Conservation (phyloP, 1,284 basidiomycete species). For the Puccinia brachypodii region DNA sequence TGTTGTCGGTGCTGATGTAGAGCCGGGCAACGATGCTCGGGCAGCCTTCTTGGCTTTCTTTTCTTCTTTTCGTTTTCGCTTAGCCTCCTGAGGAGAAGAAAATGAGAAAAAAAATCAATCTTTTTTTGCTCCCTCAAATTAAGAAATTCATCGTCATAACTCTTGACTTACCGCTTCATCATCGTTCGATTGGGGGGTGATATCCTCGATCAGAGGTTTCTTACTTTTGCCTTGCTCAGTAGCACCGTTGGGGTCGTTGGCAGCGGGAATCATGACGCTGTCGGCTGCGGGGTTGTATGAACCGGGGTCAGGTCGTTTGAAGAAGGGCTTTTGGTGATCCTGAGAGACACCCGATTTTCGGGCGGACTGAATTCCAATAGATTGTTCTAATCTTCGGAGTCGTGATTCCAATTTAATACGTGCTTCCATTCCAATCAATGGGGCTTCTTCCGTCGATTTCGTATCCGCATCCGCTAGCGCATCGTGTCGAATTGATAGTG, state of each 20-base stretch:
- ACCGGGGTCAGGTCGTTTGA: constrained; percentile 71
- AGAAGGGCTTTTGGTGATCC: constrained; percentile 69
- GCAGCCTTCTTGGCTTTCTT: constrained; percentile 36
- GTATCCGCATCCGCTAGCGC: constrained; percentile 88
- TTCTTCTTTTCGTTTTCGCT: constrained; percentile 33
- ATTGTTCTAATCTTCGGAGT: constrained; percentile 81
- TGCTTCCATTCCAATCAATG: constrained; percentile 83
- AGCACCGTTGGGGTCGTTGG: constrained; percentile 68
- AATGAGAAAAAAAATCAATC: background rate
- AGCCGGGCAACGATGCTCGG: background rate
- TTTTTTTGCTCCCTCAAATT: background rate
- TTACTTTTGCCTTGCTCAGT: constrained; percentile 58
- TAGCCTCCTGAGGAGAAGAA: constrained; percentile 9
- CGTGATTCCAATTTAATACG: constrained; percentile 93
- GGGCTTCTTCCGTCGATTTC: constrained; percentile 74
- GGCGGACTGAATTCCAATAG: constrained; percentile 68
- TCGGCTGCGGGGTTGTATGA: constrained; percentile 81
- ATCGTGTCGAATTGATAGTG: constrained; percentile 93
- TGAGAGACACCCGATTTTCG: constrained; percentile 61
- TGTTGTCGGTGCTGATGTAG: background rate
- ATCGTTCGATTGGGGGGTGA: constrained; percentile 49
- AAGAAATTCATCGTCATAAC: background rate
- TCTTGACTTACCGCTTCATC: constrained; percentile 64
- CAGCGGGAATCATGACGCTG: constrained; percentile 69
- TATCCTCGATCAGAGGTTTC: constrained; percentile 50